Conservation (phyloP, 768 basidiomycete species). For the Mycena galopus region DNA sequence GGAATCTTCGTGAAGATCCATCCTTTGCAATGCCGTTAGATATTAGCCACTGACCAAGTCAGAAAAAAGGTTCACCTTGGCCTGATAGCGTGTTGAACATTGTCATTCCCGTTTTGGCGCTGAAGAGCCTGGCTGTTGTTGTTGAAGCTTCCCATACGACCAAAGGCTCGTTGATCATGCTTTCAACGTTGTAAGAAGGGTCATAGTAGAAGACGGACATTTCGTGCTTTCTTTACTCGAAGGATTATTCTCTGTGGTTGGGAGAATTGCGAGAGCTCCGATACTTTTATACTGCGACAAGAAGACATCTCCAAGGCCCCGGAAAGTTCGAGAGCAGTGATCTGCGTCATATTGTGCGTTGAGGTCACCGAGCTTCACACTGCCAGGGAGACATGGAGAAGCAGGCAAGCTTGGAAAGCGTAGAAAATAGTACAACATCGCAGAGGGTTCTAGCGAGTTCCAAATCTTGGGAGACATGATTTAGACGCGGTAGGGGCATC, state of each 20-base stretch:
- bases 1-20: conserved; percentile 69
- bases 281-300: conserved; percentile 12
- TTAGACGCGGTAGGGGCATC: not conserved
- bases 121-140: conserved; percentile 17
- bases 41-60: not conserved
- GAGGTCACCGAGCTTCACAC: conserved; percentile 1
- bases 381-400: not conserved
- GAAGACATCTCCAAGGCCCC: not conserved
- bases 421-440: not conserved
- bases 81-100: conserved; percentile 38
- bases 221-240: no score
- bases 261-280: not conserved
- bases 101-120: conserved; percentile 21
- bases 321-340: conserved; percentile 20
- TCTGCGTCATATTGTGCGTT: not conserved
- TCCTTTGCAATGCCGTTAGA: conserved; percentile 46
- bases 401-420: not conserved
- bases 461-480: not conserved
- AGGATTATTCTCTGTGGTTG: not conserved
- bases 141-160: conserved; percentile 20
- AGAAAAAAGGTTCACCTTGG: conserved; percentile 44
- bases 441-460: not conserved
- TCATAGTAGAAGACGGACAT: conserved; percentile 56
- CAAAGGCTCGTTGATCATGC: conserved; percentile 57
- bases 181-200: conserved; percentile 59